phyloP scores from a whole-genome alignment of 257 asterid genomes.

The Avicennia marina region DNA sequence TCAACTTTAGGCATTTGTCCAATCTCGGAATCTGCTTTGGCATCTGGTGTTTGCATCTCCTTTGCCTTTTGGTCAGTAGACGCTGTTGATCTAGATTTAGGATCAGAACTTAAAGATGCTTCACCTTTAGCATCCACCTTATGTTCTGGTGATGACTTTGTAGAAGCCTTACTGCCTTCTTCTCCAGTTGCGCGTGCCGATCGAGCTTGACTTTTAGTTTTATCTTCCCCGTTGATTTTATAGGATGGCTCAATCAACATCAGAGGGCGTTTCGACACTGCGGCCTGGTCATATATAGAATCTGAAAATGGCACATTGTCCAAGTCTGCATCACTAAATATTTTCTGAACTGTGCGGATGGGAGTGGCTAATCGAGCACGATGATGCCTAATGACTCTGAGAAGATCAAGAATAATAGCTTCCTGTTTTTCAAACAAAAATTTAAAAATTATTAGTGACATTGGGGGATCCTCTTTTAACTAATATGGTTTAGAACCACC shows the following conservation, averaged over 20 bases:
- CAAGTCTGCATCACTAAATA: slow-evolving; percentile 72
- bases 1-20: slow-evolving; percentile 31
- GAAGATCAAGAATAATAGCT: slow-evolving; percentile 80
- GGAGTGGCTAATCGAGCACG: slow-evolving; percentile 99
- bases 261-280: slow-evolving; percentile 55
- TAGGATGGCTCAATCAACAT: slow-evolving; percentile 74
- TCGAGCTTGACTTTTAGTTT: slow-evolving; percentile 51
- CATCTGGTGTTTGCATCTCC: slow-evolving; percentile 32
- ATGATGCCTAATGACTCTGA: slow-evolving; percentile 91
- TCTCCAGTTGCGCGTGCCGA: slow-evolving; percentile 42
- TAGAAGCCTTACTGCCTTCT: slow-evolving; percentile 29
- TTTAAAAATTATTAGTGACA: background rate
- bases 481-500: too few relatives aligned
- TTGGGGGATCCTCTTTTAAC: too few relatives aligned
- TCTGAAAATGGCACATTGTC: slow-evolving; percentile 74
- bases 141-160: slow-evolving; percentile 32
- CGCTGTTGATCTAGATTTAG: slow-evolving; percentile 37
- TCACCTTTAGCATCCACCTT: slow-evolving; percentile 23
- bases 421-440: slow-evolving; percentile 50
- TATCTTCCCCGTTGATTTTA: slow-evolving; percentile 78
- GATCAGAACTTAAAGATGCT: slow-evolving; percentile 26
- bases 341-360: slow-evolving; percentile 90
- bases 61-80: slow-evolving; percentile 36
- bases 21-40: slow-evolving; percentile 40
- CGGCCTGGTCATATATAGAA: slow-evolving; percentile 44